Evolutionary conservation across 805 yeast species (phyloP), one percentile per base, ranked within the genome.

Genomic region (Saccharomycopsis vini): DNA sequence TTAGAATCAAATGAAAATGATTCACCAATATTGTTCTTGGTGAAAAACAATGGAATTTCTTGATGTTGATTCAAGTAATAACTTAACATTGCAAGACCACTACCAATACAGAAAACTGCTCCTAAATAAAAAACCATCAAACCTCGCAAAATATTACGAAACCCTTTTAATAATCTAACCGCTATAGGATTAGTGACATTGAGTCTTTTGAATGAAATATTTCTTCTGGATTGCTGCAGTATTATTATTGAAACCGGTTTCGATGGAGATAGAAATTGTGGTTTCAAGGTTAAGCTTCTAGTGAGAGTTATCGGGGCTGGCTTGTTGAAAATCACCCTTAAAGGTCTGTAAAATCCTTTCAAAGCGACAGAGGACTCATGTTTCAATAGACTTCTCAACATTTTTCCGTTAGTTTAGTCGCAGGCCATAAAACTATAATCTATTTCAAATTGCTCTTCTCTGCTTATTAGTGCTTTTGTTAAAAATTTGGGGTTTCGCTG

Each of bases 21-120:
- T 26, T 26, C 29, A 12, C 29, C 29, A 12, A 12, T 26, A 26
- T 12, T 26, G 7, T 7, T 7, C 10, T 12, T 12, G 12, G 29
- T 26, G 19, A 36, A 36, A 19, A 39, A 39, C 2, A 36, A 15
- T 0, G 52, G 43, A 20, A 52, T 38, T 1, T 43, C 40, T 37
- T 51, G 54, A 32, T 42, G 33, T 3, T 43, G 43, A 9, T 45
- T 41, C 22, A 47, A 28, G n/a, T 42, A 49, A 10, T 39, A 44
- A 1, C 21, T 9, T 1, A 46, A 37, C 1, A 34, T 16, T 13
- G 24, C 38, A n/a, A 21, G n/a, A 4, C 31, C 23, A 38, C 32
- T 50, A 44, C 3, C 44, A 34, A 13, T 34, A 32, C 21, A 46
- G 40, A 19, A 44, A n/a, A 49, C 9, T 4, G 44, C 34, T 7